Conservation (phyloP, 2,329 filamentous ascomycete genomes). For the Aspergillus sp. region DNA sequence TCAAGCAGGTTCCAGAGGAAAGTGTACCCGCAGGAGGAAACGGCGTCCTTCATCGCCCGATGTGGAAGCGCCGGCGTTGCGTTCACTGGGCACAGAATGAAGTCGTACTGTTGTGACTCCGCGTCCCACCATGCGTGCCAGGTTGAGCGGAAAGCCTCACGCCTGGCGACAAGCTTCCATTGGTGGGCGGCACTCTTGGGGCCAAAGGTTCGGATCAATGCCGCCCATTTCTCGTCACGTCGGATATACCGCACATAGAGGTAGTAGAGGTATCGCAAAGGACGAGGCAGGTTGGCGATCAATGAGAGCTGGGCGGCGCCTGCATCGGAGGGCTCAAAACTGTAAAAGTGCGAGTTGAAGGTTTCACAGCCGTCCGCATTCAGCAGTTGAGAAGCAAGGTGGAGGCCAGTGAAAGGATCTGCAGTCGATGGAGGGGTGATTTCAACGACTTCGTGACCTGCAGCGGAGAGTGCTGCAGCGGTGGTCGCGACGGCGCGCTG, state of each 20-base stretch:
- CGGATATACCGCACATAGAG: constrained; percentile 84
- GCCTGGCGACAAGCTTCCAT: constrained; percentile 75
- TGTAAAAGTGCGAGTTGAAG: constrained; percentile 73
- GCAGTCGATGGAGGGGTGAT: constrained; percentile 69
- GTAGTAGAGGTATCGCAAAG: constrained; percentile 82
- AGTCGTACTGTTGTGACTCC: constrained; percentile 69
- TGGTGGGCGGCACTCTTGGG: constrained; percentile 74
- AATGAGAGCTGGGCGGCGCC: constrained; percentile 74
- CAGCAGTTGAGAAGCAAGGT: constrained; percentile 75
- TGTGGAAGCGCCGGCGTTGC: constrained; percentile 88
- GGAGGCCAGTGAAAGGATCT: constrained; percentile 73
- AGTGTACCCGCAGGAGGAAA: constrained; percentile 87
- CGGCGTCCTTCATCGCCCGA: constrained; percentile 79
- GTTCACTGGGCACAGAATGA: constrained; percentile 81
- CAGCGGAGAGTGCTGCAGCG: constrained; percentile 64
- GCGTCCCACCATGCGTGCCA: constrained; percentile 88
- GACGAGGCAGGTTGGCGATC: constrained; percentile 70
- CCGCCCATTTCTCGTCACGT: constrained; percentile 74
- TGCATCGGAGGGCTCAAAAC: constrained; percentile 75
- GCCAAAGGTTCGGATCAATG: constrained; percentile 70
- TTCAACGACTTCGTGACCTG: constrained; percentile 73
- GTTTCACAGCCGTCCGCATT: constrained; percentile 82
- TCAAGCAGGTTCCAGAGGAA: constrained; percentile 94
- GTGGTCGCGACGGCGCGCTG: constrained; percentile 71
- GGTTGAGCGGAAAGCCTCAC: constrained; percentile 72